Conservation (phyloP, 139 green algal genomes). For the Limnomonas spitsbergensis region DNA sequence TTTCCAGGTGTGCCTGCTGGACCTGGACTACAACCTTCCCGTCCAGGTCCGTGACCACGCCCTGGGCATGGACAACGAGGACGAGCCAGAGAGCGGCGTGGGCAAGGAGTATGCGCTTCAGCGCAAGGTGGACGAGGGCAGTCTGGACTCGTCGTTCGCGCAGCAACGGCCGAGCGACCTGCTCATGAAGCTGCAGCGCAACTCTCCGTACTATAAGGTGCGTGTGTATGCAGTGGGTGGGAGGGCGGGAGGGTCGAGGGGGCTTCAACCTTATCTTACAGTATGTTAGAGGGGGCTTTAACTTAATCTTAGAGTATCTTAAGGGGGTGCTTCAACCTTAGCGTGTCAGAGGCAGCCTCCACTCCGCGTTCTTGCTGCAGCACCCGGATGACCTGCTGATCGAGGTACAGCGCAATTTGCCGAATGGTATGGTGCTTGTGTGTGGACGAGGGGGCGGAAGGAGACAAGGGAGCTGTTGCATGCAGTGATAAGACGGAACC, state of each 20-base stretch:
- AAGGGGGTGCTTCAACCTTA: no score
- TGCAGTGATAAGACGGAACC: conserved; percentile 20
- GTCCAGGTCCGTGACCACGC: conserved; percentile 86
- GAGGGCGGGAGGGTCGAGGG: no score
- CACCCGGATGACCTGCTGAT: no score
- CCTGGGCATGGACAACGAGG: conserved; percentile 72
- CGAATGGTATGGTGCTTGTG: no score
- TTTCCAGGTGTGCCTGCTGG: conserved; percentile 89
- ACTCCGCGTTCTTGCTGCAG: no score
- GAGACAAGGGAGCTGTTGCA: conserved; percentile 66
- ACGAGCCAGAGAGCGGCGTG: conserved; percentile 79
- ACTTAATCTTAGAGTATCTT: no score
- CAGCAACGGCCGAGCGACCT: conserved; percentile 65
- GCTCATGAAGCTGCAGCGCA: conserved; percentile 80
- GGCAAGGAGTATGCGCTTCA: conserved; percentile 85
- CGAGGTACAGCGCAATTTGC: no score
- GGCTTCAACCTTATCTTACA: no score
- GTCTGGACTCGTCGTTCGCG: conserved; percentile 41
- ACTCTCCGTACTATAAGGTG: conserved; percentile 93
- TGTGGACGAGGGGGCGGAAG: no score
- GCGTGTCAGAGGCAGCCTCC: no score
- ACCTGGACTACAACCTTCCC: conserved; percentile 93
- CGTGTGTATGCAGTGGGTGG: no score
- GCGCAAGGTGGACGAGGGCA: conserved; percentile 32
- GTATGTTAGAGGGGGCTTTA: no score